Evolutionary conservation across 441 rosid genomes (phyloP), one percentile per base, ranked within the genome.

Genomic region (Aquilaria agallochum): DNA sequence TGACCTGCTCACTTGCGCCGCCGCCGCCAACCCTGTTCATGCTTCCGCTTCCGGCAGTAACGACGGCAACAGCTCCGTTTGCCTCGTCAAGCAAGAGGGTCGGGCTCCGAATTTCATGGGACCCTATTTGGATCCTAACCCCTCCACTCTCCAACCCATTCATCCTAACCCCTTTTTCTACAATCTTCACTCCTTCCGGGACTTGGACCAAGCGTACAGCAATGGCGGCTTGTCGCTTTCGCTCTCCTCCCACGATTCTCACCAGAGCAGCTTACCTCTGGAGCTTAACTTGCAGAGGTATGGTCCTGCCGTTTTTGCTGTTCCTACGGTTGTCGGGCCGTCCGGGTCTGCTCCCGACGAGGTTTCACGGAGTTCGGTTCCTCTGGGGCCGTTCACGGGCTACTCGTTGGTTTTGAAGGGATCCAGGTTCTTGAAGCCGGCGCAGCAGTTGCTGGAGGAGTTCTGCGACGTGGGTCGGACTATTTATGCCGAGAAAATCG

Each of bases 341-440:
- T 57, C 69, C 34, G 75, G 69, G 31, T 70, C 79, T 9, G 68
- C 71, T 62, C 67, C 83, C 11, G 73, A 68, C 56, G 94, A 80
- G 65, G 77, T 60, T n/a, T 72, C 73, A 46, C 72, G 82, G 69
- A 65, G 72, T 72, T 67, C 73, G 45, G 78, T 49, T 11, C 90
- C 82, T 14, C 74, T 84, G 2, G 90, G 94, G 1, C 93, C 96
- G 0, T 94, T 88, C 62, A 87, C 95, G 1, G 98, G 96, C 1
- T 89, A 94, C 58, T 87, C 95, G 59, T 87, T 93, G 59, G 76
- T 94, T 59, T 69, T 94, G 59, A 84, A 82, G 59, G 93, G 85
- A 49, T 90, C 98, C 4, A 88, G 85, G 62, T 94, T 90, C 66
- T 66, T 94, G 78, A 90, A 74, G 76, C 97, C 97, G 4, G 90